Base-by-base conservation (phyloP, 768 basidiomycete genomes). In the Phlebiopsis flavidoalba region DNA sequence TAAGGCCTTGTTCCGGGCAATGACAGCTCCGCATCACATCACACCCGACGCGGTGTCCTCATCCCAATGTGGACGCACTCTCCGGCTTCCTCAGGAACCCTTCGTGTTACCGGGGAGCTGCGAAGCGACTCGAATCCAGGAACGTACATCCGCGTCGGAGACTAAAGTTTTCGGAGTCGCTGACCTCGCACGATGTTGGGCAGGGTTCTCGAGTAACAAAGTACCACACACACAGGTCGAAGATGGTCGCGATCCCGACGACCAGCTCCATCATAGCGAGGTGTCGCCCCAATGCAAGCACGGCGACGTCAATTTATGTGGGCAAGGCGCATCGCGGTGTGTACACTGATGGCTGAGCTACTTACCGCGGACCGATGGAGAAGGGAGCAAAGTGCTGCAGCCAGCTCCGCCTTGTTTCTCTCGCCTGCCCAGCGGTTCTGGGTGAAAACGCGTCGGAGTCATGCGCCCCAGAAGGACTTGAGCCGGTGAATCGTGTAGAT, bases 371-470 rank as follows among this genome's bases (percentile, higher is more conserved):
- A 11, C 57, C 65, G 19, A 66, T 33, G 0, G 58, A 62, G 53
- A 64, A 66, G 14, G 65, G 63, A 1, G 61, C 61, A 40, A 66
- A 66, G 4, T 50, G 31, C 33, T 53, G 49, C 37, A 36, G 21
- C n/a, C 63, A 62, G 57, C 37, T 35, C 35, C 8, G 58, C 49
- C 21, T 31, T 50, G 40, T 62, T 60, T n/a, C n/a, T n/a, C 10
- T 54, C 67, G n/a, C 70, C 66, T 6, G 70, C 52, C 73, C 73
- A 74, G 1, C 72, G 63, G 46, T 72, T n/a, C 71, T 3, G 71
- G 72, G 12, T 67, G 46, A 61, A n/a, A 69, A 74, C 15, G 45
- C 65, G 22, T 70, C 66, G 4, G 70, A 64, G 49, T 73, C 68
- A 17, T 61, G n/a, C 57, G 12, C 72, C 73, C 71, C 72, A 73